These are phyloP conservation scores for Rostrohypoxylon terebratum DNA, from an alignment of 495 filamentous ascomycete species.

Conservation along the genomic window DNA sequence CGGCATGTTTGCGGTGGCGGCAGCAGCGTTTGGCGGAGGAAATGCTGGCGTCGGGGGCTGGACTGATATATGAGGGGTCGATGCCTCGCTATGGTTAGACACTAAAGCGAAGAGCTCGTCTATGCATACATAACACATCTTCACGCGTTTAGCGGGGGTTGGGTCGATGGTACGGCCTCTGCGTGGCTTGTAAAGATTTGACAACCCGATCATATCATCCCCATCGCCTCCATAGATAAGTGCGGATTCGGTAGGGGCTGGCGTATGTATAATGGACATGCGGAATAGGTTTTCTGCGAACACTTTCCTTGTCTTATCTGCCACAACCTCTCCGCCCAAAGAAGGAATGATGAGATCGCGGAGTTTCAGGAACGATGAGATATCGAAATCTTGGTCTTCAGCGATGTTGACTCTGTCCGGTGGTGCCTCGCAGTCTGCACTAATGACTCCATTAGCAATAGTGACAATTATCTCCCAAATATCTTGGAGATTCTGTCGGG, in stretches of 20 bases:
- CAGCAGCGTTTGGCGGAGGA: slow-evolving; percentile 18
- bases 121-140: slow-evolving; percentile 82
- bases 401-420: slow-evolving; percentile 59
- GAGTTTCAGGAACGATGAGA: slow-evolving; percentile 74
- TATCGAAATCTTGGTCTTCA: slow-evolving; percentile 82
- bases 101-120: slow-evolving; percentile 84
- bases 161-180: slow-evolving; percentile 78
- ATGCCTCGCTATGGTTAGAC: slow-evolving; percentile 55
- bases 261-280: slow-evolving; percentile 82
- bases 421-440: slow-evolving; percentile 63
- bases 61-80: slow-evolving; percentile 45
- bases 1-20: slow-evolving; percentile 28
- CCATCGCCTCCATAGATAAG: slow-evolving; percentile 52
- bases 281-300: slow-evolving; percentile 84
- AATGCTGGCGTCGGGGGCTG: slow-evolving; percentile 48
- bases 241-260: slow-evolving; percentile 72
- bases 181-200: slow-evolving; percentile 72
- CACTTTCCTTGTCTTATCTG: slow-evolving; percentile 72
- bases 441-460: slow-evolving; percentile 69
- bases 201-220: slow-evolving; percentile 64
- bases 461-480: slow-evolving; percentile 71
- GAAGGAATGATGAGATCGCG: slow-evolving; percentile 78
- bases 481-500: slow-evolving; percentile 54
- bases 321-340: slow-evolving; percentile 72
- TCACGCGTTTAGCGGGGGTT: slow-evolving; percentile 69